Evolutionary conservation across 768 basidiomycete species (phyloP).

Genomic region (Boletus coccyginus): DNA sequence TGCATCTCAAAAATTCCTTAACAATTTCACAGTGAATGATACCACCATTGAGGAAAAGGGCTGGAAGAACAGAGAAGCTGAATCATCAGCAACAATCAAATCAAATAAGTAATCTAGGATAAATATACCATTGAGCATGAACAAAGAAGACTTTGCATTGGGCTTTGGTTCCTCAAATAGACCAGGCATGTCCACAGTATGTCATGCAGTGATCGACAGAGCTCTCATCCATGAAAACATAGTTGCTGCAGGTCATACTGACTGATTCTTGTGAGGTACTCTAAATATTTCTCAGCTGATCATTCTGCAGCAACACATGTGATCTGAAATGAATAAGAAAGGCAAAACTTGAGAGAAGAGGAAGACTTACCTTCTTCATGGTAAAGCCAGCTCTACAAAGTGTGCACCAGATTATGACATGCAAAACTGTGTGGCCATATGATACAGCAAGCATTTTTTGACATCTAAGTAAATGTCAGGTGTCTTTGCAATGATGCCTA

Average conservation of each 20-base stretch:
- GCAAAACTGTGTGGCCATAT: not conserved
- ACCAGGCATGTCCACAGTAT: conserved; percentile 1
- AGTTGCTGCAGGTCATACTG: not conserved
- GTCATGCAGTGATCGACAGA: not conserved
- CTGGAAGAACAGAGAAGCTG: conserved; percentile 4
- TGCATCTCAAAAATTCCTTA: not conserved
- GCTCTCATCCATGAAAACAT: not conserved
- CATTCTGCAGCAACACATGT: not conserved
- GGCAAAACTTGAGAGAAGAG: not conserved
- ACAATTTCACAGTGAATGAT: conserved; percentile 3
- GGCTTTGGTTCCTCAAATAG: not conserved
- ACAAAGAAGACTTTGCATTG: conserved; percentile 3
- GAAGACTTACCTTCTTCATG: not conserved
- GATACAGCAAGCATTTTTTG: not conserved
- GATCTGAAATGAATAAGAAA: not conserved
- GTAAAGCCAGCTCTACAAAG: not conserved
- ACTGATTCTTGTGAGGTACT: not conserved
- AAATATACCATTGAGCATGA: not conserved
- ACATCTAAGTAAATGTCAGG: not conserved
- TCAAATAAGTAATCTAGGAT: not conserved
- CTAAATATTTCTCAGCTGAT: not conserved
- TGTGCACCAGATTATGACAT: not conserved
- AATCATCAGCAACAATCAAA: not conserved
- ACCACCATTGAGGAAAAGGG: not conserved
- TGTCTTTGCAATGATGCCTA: not conserved